A percentile compares a stretch with the other conserved stretches of the same genome.
phyloP scores from a whole-genome alignment of 768 basidiomycete species.

The Holtermanniella nyarrowii region DNA sequence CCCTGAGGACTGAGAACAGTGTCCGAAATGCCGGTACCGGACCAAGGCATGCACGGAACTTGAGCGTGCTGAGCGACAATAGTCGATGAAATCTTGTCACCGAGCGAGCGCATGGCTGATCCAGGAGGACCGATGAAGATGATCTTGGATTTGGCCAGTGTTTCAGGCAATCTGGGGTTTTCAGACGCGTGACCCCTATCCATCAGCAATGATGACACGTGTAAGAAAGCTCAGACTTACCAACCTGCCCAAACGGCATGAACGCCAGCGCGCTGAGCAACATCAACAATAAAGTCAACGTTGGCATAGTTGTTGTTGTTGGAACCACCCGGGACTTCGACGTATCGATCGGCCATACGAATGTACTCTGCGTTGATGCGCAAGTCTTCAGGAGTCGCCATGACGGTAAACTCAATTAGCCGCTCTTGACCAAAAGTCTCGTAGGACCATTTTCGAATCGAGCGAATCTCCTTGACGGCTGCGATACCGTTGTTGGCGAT shows the following conservation, averaged over 20 bases:
- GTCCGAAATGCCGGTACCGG: constrained; percentile 83
- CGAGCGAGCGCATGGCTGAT: constrained; percentile 95
- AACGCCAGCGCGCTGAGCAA: constrained; percentile 92
- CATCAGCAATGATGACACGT: not conserved
- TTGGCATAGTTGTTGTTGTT: constrained; percentile 99
- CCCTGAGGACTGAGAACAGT: constrained; percentile 74
- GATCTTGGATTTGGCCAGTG: constrained; percentile 83
- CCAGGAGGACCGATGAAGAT: constrained; percentile 99
- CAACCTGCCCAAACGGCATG: constrained; percentile 99
- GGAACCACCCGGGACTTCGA: constrained; percentile 94
- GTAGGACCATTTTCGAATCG: constrained; percentile 98
- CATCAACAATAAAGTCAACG: constrained; percentile 95
- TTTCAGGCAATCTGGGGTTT: constrained; percentile 92
- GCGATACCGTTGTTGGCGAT: constrained; percentile 99
- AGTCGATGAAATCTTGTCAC: constrained; percentile 98
- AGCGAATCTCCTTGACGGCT: constrained; percentile 97
- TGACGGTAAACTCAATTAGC: constrained; percentile 95
- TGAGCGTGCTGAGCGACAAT: constrained; percentile 95
- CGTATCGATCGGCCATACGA: constrained; percentile 97
- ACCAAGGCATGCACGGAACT: constrained; percentile 99
- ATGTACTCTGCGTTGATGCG: constrained; percentile 97
- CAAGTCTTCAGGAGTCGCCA: constrained; percentile 98
- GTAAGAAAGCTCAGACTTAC: constrained; percentile 40
- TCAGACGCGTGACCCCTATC: constrained; percentile 86
- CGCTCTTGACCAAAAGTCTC: constrained; percentile 96